Percentiles rank a stretch among this genome's conserved stretches.
These are phyloP conservation scores for Aspergillus brunneoviolaceus DNA, from an alignment of 2,329 filamentous ascomycete species.

Conservation along the genomic window DNA sequence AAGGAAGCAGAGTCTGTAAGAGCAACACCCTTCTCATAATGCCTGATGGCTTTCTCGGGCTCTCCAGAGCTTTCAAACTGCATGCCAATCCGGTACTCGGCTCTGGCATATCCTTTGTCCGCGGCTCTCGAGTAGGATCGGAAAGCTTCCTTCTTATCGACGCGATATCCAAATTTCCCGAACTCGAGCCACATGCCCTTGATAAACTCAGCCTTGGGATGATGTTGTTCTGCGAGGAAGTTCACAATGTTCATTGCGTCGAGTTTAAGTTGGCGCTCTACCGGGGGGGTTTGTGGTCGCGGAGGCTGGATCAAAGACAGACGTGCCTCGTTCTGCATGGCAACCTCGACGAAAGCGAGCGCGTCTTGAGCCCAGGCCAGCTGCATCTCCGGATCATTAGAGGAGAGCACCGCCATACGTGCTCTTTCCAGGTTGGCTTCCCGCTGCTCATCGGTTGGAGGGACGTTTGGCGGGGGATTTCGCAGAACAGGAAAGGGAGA, in stretches of 20 bases:
- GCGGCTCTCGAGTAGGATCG: slow-evolving; percentile 81
- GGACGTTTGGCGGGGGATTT: slow-evolving; percentile 78
- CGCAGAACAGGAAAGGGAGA: slow-evolving; percentile 87
- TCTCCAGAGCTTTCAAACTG: slow-evolving; percentile 95
- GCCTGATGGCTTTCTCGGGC: slow-evolving; percentile 81
- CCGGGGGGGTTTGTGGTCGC: slow-evolving; percentile 75
- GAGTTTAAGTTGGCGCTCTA: slow-evolving; percentile 81
- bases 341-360: slow-evolving; percentile 81
- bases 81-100: slow-evolving; percentile 98
- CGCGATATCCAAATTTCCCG: slow-evolving; percentile 85
- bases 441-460: slow-evolving; percentile 90
- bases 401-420: slow-evolving; percentile 79
- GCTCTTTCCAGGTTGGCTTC: slow-evolving; percentile 86
- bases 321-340: slow-evolving; percentile 72
- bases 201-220: slow-evolving; percentile 93
- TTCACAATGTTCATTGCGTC: slow-evolving; percentile 91
- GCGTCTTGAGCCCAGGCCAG: slow-evolving; percentile 95
- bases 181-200: slow-evolving; percentile 97
- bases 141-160: slow-evolving; percentile 95
- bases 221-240: slow-evolving; percentile 85
- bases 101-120: slow-evolving; percentile 79
- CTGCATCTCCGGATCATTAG: slow-evolving; percentile 94
- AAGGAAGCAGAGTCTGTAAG: slow-evolving; percentile 84
- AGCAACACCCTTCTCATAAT: slow-evolving; percentile 80
- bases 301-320: slow-evolving; percentile 59